Base-by-base conservation (phyloP, 2,329 filamentous ascomycete species). In the Cordyceps farinosa region DNA sequence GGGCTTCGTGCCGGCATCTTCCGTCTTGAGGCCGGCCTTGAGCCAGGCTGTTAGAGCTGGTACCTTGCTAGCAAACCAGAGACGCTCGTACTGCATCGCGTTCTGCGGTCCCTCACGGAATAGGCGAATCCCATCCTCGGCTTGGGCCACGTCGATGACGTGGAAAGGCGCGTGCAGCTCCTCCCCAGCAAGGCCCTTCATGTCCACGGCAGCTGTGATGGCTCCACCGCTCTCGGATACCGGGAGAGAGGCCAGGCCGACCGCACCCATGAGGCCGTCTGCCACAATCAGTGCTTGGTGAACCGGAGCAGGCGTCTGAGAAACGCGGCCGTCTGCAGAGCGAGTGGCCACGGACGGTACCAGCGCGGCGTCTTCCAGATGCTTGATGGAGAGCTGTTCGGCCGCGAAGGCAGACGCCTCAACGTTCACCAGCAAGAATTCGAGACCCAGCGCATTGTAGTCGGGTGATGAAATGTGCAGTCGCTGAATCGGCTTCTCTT, bases 231-330 rank as follows among this genome's bases (percentile, higher is more conserved):
- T 73, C 64, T 76, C 72, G 1, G 76, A 54, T 42, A 78, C 65
- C 22, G 79, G 75, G 53, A 84, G 71, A 9, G 78, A 70, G 6
- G 82, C 73, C 7, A 85, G 68, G 1, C 82, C 79, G 5, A 88
- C 80, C 1, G 89, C 85, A 8, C 90, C 91, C 60, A 84, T 78
- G 2, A 96, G 77, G 0, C 91, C 92, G 55, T 90, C 83, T 0
- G 87, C 87, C 9, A 96, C 83, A 10, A 97, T 70, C 17, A 97
- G 76, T 1, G 89, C 86, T 71, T 88, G 90, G 72, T 98, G 94
- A 1, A 97, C 92, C 0, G 94, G 93, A 51, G 91, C 92, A 7
- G 87, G 86, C 48, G 95, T 81, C 17, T 87, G 83, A 13, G 87
- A 87, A 63, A 86, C 83, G 65, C 86, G 81, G 9, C 87, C 87